Evolutionary conservation across 805 yeast species (phyloP), one percentile per base, ranked within the genome.

Genomic region (Candida tibetensis): DNA sequence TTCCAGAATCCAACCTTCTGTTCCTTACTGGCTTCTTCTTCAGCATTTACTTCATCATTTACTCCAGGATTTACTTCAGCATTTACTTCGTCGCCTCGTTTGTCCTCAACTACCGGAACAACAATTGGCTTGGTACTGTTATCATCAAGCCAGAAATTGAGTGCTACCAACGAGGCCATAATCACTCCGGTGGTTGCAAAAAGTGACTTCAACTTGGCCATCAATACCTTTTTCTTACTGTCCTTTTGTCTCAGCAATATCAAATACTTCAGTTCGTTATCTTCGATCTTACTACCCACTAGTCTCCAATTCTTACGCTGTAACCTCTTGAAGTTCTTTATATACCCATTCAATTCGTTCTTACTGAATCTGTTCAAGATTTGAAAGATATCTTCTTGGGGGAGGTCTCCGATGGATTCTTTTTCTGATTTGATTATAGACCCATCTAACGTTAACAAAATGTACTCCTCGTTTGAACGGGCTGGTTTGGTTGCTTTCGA

Each of bases 241-340:
- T 28, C 26, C 21, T 27, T 32, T 10, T 27, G 30, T 18, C 47
- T 31, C 23, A 28, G 32, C 36, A 43, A 31, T 13, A 37, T 35
- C 37, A 42, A 43, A 26, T 36, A 36, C 41, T 41, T 42, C 27
- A 38, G 43, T 19, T 18, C 36, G 37, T 34, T 30, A 14, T 34
- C 32, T 22, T 46, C 47, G 23, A 44, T 25, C 21, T 76, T 74
- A 18, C 77, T 71, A 3, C 80, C 85, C 23, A 78, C 60, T n/a
- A 81, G 62, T 39, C 58, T 66, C 84, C 83, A 82, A 9, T 67
- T 67, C 16, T 57, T 53, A 17, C 53, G 58, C 37, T 76, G 74
- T 30, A 79, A 59, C 41, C 57, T 66, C 33, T 62, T 66, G 6
- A 80, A 57, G 5, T 49, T 41, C 14, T 60, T 58, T 32, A 66